Base-by-base conservation (phyloP, 2,329 filamentous ascomycete genomes). In the Verticillium longisporum region DNA sequence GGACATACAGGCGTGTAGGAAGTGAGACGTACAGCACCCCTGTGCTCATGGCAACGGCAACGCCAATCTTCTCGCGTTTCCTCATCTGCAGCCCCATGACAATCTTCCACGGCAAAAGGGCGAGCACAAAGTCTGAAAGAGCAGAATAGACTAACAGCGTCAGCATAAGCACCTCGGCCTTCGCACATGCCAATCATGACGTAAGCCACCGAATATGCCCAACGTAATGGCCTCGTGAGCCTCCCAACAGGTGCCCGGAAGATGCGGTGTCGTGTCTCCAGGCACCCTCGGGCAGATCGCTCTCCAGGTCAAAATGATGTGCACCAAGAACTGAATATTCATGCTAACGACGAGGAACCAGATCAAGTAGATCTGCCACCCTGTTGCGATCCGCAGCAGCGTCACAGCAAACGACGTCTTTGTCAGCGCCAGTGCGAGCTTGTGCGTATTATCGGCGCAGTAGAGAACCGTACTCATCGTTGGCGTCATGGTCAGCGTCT, bases 11-110 rank as follows among this genome's bases (percentile, higher is more conserved):
- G 26, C 26, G 26, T 26, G 3, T 26, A 26, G 26, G 26, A 2
- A 26, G 2, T 26, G 26, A 26, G 26, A 26, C 26, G 26, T 62
- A 71, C 65, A 75, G 66, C 4, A 75, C 34, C 1, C 73, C 73
- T 55, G 74, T 68, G 55, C 72, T 73, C 72, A 74, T 74, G 57
- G 71, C 71, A 3, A 70, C 60, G 15, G 69, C 69, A 13, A 72
- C 72, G 6, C 71, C 72, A 15, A 74, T 62, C 59, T 72, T 72
- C 50, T 75, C 73, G 26, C 67, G 65, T 58, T 63, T 68, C 54
- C 67, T 71, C 71, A 74, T 74, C 32, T 71, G 66, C 50, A 72
- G 67, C 1, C 68, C 65, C 65, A 71, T 67, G 13, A 75, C 67
- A 4, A 74, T 60, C 26, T 66, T 66, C 67, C 70, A 72, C 0